Evolutionary conservation across 768 basidiomycete species (phyloP), one percentile per base, ranked within the genome.

Genomic region (Solioccasus polychromus): DNA sequence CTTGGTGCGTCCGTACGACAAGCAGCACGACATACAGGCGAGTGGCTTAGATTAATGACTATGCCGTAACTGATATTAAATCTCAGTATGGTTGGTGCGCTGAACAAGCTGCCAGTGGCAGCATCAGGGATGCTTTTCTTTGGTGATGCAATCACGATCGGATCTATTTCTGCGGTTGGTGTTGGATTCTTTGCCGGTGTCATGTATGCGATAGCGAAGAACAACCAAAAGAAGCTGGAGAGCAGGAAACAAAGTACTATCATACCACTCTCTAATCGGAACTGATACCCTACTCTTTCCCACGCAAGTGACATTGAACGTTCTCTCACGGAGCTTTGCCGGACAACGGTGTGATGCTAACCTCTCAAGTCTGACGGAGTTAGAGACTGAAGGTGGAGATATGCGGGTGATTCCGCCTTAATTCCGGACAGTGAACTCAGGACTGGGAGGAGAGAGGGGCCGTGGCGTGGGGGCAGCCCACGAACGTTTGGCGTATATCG

Each of bases 71-170:
- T 54, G 18, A 66, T 3, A 32, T 4, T 43, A 30, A 31, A 10
- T 38, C 36, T 43, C 53, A 92, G 88, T 55, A 98, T 98, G 94
- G 92, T 96, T 44, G 94, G 94, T 10, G 94, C 94, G 0, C 68
- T 98, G 56, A 98, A 98, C 72, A 98, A 98, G 72, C 76, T 99
- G 17, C 96, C 96, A 29, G 92, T 99, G 38, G 96, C 96, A 7
- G 94, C 92, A 12, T 96, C 93, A n/a, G 96, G 96, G 19, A 91
- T 99, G 85, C 67, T 99, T 49, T 96, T 96, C 71, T 96, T 96
- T 62, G 92, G 92, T 34, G 94, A 99, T 65, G 69, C 83, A 20
- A 85, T 91, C 35, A 96, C 91, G 8, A 62, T 85, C 40, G 89
- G 93, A 35, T 94, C 91, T 15, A 86, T 97, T 39, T 85, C 88